phyloP scores from a whole-genome alignment of 2,329 filamentous ascomycete species.

The Sporothrix curviconia region DNA sequence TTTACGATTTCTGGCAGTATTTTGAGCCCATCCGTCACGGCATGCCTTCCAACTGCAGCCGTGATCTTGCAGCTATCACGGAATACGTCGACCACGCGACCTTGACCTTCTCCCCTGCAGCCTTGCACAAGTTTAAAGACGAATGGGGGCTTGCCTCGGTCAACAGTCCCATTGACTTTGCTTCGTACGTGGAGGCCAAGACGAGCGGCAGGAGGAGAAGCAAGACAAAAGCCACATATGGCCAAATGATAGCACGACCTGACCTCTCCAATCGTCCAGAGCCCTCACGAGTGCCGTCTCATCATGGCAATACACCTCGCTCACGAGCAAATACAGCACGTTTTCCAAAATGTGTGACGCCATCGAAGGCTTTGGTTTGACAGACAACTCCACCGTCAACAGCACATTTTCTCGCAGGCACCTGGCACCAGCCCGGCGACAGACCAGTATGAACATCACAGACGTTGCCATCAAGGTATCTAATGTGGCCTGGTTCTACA shows the following conservation, averaged over 20 bases:
- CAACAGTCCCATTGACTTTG: neutral
- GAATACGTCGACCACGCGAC: slow-evolving; percentile 47
- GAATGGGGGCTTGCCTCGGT: neutral
- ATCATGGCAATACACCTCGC: slow-evolving; percentile 32
- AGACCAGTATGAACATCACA: slow-evolving; percentile 23
- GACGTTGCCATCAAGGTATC: slow-evolving; percentile 48
- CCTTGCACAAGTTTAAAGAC: neutral
- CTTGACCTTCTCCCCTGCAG: slow-evolving; percentile 30
- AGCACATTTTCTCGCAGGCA: neutral
- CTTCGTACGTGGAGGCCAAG: slow-evolving; percentile 6
- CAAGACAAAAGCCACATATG: no score
- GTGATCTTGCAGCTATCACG: slow-evolving; percentile 44
- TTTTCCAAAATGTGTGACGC: slow-evolving; percentile 34
- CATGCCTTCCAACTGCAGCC: slow-evolving; percentile 53
- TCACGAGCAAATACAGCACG: slow-evolving; percentile 29
- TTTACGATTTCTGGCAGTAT: slow-evolving; percentile 53
- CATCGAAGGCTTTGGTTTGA: slow-evolving; percentile 26
- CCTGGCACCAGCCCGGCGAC: neutral
- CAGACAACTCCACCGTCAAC: slow-evolving; percentile 23
- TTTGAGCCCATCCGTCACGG: slow-evolving; percentile 50
- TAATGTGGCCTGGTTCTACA: slow-evolving; percentile 51
- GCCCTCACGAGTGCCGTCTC: slow-evolving; percentile 24
- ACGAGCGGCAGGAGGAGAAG: no score
- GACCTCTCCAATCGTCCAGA: no score
- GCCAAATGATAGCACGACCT: no score